phyloP scores from a whole-genome alignment of 257 asterid species.

The Jaltomata sinuosa region DNA sequence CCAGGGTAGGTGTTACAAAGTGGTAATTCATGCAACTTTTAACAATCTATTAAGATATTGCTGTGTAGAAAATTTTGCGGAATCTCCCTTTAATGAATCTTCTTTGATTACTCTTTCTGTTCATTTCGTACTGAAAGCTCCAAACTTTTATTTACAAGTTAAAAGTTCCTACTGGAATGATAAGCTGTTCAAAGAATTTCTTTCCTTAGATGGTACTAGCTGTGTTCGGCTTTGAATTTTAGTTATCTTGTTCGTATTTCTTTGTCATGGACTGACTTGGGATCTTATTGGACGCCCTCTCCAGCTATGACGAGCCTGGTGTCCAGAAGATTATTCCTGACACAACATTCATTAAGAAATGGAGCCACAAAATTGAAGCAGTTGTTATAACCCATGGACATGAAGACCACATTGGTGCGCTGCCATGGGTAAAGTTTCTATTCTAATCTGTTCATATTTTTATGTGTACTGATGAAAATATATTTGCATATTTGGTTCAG shows the following conservation, averaged over 20 bases:
- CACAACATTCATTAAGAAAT: slow-evolving; percentile 80
- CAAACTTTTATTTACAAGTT: background rate
- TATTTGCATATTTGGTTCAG: background rate
- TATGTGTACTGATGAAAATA: background rate
- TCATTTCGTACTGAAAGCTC: background rate
- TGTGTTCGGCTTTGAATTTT: background rate
- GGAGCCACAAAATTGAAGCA: slow-evolving; percentile 99
- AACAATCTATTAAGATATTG: background rate
- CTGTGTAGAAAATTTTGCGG: background rate
- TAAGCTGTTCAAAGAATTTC: background rate
- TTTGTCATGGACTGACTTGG: background rate
- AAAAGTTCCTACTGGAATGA: background rate
- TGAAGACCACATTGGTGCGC: slow-evolving; percentile 99
- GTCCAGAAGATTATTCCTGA: slow-evolving; percentile 99
- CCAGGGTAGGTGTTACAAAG: slow-evolving; percentile 61
- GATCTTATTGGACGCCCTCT: slow-evolving; percentile 9
- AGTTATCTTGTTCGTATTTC: background rate
- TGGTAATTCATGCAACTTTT: background rate
- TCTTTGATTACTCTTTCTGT: background rate
- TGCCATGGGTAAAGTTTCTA: slow-evolving; percentile 97
- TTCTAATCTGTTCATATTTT: slow-evolving; percentile 13
- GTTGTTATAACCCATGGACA: slow-evolving; percentile 98
- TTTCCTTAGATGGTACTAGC: background rate
- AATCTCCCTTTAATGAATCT: background rate
- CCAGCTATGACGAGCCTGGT: slow-evolving; percentile 88